phyloP scores from a whole-genome alignment of 495 filamentous ascomycete genomes.

The Neurospora sublineolata region DNA sequence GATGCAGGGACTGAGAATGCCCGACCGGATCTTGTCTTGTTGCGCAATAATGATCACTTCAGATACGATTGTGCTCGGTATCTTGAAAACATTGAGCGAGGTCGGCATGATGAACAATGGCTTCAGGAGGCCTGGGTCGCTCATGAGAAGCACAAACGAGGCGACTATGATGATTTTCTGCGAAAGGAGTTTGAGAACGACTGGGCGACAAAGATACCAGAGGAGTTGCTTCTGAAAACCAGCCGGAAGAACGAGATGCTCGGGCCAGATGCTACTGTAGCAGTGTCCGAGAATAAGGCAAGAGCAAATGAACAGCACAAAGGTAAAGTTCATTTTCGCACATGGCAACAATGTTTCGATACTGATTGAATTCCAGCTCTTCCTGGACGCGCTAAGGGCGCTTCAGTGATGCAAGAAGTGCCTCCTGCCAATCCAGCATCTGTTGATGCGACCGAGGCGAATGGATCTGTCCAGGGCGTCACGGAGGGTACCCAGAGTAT shows the following conservation, averaged over 20 bases:
- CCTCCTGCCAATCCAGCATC: background rate
- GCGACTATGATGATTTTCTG: conserved; percentile 62
- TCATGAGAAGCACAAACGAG: conserved; percentile 47
- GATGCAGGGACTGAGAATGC: conserved; percentile 20
- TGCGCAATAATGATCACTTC: conserved; percentile 35
- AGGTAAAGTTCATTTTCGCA: background rate
- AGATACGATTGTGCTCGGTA: conserved; percentile 32
- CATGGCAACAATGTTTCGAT: background rate
- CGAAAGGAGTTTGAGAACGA: conserved; percentile 52
- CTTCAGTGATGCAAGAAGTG: background rate
- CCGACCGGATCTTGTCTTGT: conserved; percentile 23
- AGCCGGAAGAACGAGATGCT: background rate
- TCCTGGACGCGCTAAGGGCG: background rate
- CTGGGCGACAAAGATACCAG: conserved; percentile 53
- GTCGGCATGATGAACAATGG: conserved; percentile 57
- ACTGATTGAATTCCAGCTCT: background rate
- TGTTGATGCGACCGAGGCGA: background rate
- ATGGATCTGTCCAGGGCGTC: background rate
- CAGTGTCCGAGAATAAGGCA: background rate
- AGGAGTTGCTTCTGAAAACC: background rate
- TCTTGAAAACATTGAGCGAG: conserved; percentile 44
- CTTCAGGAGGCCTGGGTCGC: conserved; percentile 51
- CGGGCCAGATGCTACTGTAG: background rate
- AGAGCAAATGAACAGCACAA: background rate
- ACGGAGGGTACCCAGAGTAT: background rate